Percentiles rank a stretch among this genome's conserved stretches.
These are phyloP conservation scores for Penicillium canariense DNA, from an alignment of 495 filamentous ascomycete species.

Conservation along the genomic window DNA sequence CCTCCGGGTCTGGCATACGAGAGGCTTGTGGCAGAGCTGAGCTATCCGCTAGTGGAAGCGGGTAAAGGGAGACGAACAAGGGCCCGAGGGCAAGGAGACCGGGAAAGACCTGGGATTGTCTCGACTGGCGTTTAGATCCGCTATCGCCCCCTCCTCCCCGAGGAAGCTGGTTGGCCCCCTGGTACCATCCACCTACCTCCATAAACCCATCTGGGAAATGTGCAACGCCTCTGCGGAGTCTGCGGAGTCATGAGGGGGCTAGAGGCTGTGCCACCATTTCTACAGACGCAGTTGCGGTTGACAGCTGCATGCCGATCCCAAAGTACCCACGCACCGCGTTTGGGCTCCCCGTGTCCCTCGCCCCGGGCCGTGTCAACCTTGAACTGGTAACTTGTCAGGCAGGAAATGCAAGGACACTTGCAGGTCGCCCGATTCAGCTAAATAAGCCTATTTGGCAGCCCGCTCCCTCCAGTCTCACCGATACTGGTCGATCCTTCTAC, in stretches of 20 bases:
- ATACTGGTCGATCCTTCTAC: no score
- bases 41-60: not conserved
- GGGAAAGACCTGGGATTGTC: not conserved
- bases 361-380: conserved; percentile 5
- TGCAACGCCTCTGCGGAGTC: not conserved
- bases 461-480: not conserved
- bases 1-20: not conserved
- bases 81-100: not conserved
- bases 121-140: no score
- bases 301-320: conserved; percentile 18
- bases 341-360: not conserved
- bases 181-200: conserved; percentile 2
- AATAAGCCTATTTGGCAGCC: not conserved
- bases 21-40: not conserved
- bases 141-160: not conserved
- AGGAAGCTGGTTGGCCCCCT: not conserved
- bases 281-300: conserved; percentile 7
- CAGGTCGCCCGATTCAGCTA: not conserved
- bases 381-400: not conserved
- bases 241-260: not conserved
- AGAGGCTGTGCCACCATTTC: not conserved
- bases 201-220: conserved; percentile 7
- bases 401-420: not conserved
- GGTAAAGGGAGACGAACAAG: conserved; percentile 2
- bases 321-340: not conserved